Conservation (phyloP, 495 filamentous ascomycete genomes). For the Clohesyomyces aquaticus region DNA sequence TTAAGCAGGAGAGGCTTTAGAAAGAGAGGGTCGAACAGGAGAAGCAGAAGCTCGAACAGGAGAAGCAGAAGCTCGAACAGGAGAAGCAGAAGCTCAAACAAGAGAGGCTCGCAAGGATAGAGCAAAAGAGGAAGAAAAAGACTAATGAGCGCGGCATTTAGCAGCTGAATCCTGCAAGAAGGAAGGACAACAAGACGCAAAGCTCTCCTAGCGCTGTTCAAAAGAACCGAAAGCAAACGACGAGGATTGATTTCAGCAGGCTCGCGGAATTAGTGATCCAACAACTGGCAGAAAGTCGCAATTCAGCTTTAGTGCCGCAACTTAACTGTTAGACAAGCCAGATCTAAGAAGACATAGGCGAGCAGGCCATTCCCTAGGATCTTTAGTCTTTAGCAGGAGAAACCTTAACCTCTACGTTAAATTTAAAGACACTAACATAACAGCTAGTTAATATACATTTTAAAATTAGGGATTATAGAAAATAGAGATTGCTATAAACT, state of each 20-base stretch:
- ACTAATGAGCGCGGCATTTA: constrained; percentile 6
- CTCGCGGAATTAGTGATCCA: not conserved
- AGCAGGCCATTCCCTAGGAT: constrained; percentile 7
- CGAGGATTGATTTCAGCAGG: constrained; percentile 7
- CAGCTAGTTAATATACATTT: constrained; percentile 7
- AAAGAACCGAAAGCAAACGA: constrained; percentile 12
- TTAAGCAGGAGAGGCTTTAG: too few species aligned
- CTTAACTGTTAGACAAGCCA: not conserved
- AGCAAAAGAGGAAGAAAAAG: constrained; percentile 11
- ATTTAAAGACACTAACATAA: constrained; percentile 1
- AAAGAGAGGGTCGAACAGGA: too few species aligned
- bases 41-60: too few species aligned
- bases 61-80: too few species aligned
- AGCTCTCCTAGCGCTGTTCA: not conserved
- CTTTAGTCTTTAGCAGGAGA: constrained; percentile 1
- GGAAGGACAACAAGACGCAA: constrained; percentile 6
- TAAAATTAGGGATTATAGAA: constrained; percentile 11
- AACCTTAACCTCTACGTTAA: constrained; percentile 2
- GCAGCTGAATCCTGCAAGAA: constrained; percentile 1
- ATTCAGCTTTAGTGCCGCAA: constrained; percentile 7
- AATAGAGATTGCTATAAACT: constrained; percentile 17
- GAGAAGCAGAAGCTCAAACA: constrained; percentile 1
- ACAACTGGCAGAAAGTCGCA: not conserved
- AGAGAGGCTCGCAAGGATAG: constrained; percentile 11
- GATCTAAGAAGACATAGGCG: constrained; percentile 7